Evolutionary conservation across 441 rosid genomes (phyloP).

Genomic region (Populus hybrid): DNA sequence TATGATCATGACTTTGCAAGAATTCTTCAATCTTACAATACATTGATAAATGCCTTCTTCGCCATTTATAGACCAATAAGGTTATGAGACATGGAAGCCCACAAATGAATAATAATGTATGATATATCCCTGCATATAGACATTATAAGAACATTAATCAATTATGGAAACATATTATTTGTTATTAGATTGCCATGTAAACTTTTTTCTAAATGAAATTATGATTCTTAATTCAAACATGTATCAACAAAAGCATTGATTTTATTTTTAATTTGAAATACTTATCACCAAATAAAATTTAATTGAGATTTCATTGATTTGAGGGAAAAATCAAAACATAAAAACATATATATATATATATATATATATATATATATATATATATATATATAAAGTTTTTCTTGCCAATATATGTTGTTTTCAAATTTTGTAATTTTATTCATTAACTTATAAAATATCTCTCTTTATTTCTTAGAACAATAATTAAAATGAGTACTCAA

Average conservation of each 20-base stretch:
- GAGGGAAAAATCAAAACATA: not conserved
- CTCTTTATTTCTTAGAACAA: rapidly evolving
- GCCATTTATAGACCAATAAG: not conserved
- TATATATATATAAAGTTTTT: no score
- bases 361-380: no score
- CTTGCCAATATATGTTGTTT: no score
- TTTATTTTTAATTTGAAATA: not conserved
- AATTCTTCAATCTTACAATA: not conserved
- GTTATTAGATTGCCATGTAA: not conserved
- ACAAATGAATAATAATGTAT: not conserved
- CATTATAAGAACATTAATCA: not conserved
- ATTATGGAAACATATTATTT: not conserved
- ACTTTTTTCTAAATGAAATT: not conserved
- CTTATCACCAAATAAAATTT: not conserved
- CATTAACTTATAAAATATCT: no score
- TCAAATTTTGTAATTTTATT: no score
- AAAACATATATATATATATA: no score
- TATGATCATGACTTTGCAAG: not conserved
- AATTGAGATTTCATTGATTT: not conserved
- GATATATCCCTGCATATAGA: not conserved
- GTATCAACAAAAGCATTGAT: not conserved
- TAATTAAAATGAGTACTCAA: not conserved
- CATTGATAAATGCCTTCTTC: not conserved
- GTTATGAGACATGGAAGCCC: not conserved
- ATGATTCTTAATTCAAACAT: not conserved